phyloP scores from a whole-genome alignment of 768 basidiomycete genomes.

The Cystobasidium tubakii region DNA sequence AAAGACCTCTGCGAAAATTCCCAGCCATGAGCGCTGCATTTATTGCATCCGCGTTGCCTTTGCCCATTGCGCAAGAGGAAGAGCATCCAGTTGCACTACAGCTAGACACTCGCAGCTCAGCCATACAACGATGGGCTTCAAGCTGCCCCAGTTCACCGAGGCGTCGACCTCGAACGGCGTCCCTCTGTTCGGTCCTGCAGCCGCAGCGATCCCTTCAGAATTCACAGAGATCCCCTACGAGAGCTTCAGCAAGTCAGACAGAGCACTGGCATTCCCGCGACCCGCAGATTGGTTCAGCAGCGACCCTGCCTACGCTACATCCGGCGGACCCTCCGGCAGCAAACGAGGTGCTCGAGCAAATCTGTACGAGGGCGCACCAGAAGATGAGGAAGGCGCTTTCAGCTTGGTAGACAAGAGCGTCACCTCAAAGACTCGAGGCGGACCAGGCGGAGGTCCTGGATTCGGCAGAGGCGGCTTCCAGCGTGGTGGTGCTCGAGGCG shows the following conservation, averaged over 20 bases:
- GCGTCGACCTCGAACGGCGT: conserved; percentile 27
- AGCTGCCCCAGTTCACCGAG: conserved; percentile 4
- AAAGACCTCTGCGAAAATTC: neutral
- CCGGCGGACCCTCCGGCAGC: conserved; percentile 50
- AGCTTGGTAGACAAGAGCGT: conserved; percentile 80
- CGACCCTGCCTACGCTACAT: conserved; percentile 57
- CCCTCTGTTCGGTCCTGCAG: conserved; percentile 59
- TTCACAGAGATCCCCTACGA: conserved; percentile 99
- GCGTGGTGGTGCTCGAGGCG: conserved; percentile 47
- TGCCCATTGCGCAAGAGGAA: neutral
- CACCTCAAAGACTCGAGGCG: conserved; percentile 28
- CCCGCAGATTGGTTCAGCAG: conserved; percentile 53
- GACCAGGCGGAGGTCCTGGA: conserved; percentile 55
- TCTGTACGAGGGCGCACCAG: conserved; percentile 81
- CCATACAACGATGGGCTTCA: neutral
- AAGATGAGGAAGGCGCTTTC: conserved; percentile 95
- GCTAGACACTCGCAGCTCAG: neutral
- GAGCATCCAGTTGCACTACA: neutral
- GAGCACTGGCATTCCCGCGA: conserved; percentile 49
- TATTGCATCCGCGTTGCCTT: neutral
- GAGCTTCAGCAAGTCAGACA: conserved; percentile 97
- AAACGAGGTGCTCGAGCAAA: conserved; percentile 81
- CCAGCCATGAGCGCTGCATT: no score
- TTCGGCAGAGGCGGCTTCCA: conserved; percentile 56
- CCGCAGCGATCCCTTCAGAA: conserved; percentile 73